Evolutionary conservation across 306 rosid genomes (phyloP).

Genomic region (Carpinus viminea): DNA sequence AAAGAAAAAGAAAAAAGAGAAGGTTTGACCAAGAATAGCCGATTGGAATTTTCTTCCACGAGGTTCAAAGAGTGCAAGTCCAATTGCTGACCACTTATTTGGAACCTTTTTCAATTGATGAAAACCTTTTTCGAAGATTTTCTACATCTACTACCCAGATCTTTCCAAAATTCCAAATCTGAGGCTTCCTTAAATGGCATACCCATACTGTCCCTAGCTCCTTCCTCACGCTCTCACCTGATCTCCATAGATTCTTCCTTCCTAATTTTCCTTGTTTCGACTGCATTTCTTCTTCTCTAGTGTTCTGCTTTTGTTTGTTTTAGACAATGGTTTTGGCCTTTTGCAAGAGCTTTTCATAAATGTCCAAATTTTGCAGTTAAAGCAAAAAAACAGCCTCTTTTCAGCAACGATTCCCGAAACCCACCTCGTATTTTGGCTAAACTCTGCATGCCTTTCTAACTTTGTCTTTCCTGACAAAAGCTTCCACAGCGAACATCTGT

Average conservation of each 20-base stretch:
- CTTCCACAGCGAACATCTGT: neutral
- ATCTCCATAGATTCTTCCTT: neutral
- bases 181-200: conserved; percentile 24
- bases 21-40: too few species aligned
- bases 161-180: conserved; percentile 26
- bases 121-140: too few species aligned
- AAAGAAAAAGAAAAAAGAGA: too few species aligned
- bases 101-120: too few species aligned
- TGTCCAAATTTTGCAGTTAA: neutral
- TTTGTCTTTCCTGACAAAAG: neutral
- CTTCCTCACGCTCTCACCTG: neutral
- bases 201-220: conserved; percentile 15
- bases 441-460: neutral
- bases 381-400: neutral
- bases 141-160: too few species aligned
- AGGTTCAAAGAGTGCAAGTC: too few species aligned
- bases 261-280: neutral
- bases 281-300: neutral
- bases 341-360: neutral
- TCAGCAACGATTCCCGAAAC: conserved; percentile 1
- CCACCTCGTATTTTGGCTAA: conserved; percentile 1
- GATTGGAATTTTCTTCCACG: too few species aligned
- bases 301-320: neutral
- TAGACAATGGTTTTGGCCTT: neutral
- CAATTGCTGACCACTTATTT: too few species aligned